A percentile compares a stretch with the other conserved stretches of the same genome.
These are phyloP conservation scores for Colletotrichum chrysophilum DNA, from an alignment of 2,329 filamentous ascomycete genomes.

Conservation along the genomic window DNA sequence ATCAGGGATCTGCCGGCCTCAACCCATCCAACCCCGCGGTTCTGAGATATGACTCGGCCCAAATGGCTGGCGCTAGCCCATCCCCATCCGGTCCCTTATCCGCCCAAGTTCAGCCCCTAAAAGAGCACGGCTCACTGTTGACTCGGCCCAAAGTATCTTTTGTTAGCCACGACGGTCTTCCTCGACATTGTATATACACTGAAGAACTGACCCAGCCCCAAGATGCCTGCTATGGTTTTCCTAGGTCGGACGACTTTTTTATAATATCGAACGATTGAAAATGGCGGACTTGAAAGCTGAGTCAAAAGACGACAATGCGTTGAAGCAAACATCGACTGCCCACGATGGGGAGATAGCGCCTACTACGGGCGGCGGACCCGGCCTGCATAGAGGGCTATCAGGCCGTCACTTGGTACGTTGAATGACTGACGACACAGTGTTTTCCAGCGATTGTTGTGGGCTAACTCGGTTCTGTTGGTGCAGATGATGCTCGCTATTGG, in stretches of 20 bases:
- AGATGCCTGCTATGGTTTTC: not conserved
- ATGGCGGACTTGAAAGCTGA: not conserved
- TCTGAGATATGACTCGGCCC: not conserved
- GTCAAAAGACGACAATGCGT: not conserved
- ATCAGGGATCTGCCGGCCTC: not conserved
- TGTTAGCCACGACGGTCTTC: not conserved
- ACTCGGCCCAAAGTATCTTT: not conserved
- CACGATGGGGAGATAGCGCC: not conserved
- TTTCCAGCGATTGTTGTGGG: not conserved
- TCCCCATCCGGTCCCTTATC: not conserved
- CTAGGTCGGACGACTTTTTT: not conserved
- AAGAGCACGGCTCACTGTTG: not conserved
- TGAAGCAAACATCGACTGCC: not conserved
- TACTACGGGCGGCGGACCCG: not conserved
- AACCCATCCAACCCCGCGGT: not conserved
- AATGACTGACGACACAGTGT: not conserved
- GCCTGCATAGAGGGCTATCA: not conserved
- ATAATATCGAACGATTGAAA: not conserved
- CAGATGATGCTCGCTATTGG: slow-evolving; percentile 72
- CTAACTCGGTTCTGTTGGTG: not conserved
- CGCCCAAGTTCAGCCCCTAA: not conserved
- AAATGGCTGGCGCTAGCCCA: not conserved
- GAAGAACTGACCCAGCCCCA: not conserved
- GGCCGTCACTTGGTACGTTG: not conserved
- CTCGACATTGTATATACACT: not conserved